Base-by-base conservation (phyloP, 352 stramenopile genomes). In the Globisporangium viniferum region DNA sequence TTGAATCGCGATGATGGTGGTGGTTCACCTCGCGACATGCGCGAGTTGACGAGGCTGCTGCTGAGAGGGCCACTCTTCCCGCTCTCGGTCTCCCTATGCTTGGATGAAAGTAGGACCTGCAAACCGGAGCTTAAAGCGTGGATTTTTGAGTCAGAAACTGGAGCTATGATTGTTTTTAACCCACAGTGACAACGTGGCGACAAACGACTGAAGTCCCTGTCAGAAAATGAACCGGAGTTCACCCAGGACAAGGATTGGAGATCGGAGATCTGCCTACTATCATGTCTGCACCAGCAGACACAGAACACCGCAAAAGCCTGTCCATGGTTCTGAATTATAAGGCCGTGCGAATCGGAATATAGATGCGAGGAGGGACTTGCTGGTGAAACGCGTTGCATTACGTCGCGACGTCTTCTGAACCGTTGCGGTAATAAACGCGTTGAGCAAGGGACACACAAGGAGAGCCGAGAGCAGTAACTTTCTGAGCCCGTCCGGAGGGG, bases 121-220 rank as follows among this genome's bases (percentile, higher is more conserved):
- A 39, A 46, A 39, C 18, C 24, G 36, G 56, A 61, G 56, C 56
- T 31, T 31, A 7, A 49, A 12, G 20, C 14, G n/a, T 61, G 33
- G 10, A 61, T 61, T 61, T 61, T 61, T 61, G 33, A 48, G 56
- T 31, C 56, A 61, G 20, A 61, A 61, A 48, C 56, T 31, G 56
- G 56, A 48, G 56, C 33, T 61, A 44, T 48, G 33, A 8, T 20
- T 46, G 18, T 10, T 29, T 36, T 61, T n/a, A 61, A 48, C 55
- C 33, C 33, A n/a, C 31, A 20, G 14, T 15, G 41, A 49, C 56
- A 33, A 61, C 5, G 3, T 12, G 56, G 31, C 56, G 36, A 46
- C 8, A 31, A 22, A 6, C 53, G 44, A 46, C 33, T 29, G n/a
- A 18, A n/a, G 20, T 24, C 7, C 56, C 36, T 44, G 36, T 44